Evolutionary conservation across 495 filamentous ascomycete species (phyloP).

Genomic region (Astrothelium subdiscretum): DNA sequence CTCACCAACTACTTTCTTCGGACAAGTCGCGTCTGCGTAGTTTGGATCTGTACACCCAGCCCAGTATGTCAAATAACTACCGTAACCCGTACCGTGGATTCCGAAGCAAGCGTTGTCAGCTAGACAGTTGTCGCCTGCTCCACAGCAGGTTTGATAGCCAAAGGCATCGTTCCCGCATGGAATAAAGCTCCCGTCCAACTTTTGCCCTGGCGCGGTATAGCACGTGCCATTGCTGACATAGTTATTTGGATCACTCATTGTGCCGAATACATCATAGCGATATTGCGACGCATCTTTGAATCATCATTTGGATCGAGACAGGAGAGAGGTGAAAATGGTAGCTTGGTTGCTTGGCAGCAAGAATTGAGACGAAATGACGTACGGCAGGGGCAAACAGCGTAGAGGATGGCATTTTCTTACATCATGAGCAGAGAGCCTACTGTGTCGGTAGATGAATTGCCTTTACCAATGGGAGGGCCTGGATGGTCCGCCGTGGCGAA

Average conservation of each 20-base stretch:
- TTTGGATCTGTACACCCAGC: conserved; percentile 2
- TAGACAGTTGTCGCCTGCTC: not conserved
- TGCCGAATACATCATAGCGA: not conserved
- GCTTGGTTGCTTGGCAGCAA: not conserved
- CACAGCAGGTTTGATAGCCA: not conserved
- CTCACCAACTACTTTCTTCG: conserved; percentile 2
- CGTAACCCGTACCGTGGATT: not conserved
- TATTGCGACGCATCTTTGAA: not conserved
- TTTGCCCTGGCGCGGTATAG: not conserved
- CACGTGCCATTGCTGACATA: conserved; percentile 3
- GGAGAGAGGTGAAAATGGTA: not conserved
- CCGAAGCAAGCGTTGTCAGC: not conserved
- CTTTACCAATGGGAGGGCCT: not conserved
- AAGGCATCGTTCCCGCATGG: not conserved
- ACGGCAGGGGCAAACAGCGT: not conserved
- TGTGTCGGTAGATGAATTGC: not conserved
- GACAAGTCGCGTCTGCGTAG: not conserved
- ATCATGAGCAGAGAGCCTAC: not conserved
- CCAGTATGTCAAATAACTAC: conserved; percentile 1
- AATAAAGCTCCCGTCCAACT: conserved; percentile 2
- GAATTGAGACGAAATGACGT: not conserved
- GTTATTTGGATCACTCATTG: not conserved
- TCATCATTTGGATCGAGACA: not conserved
- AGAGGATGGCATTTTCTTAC: not conserved
- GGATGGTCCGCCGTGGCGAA: not conserved